Percentiles rank a stretch among this genome's conserved stretches.
These are phyloP conservation scores for Carnegiea gigantea DNA, from an alignment of 179 eudicot genomes.

Conservation along the genomic window DNA sequence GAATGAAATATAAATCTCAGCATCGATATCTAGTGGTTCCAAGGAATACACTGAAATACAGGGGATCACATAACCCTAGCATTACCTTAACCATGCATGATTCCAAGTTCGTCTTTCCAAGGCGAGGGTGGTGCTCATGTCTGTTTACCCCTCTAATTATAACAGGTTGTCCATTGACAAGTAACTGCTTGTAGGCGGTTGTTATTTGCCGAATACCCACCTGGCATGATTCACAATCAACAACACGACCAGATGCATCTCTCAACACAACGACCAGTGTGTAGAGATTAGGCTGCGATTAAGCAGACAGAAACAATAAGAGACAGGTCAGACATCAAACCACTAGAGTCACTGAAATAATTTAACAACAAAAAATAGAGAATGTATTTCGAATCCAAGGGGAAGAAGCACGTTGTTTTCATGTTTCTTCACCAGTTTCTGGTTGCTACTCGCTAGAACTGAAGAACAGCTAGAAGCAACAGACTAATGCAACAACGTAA, in stretches of 20 bases:
- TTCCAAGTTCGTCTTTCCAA: constrained; percentile 92
- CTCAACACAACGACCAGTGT: constrained; percentile 77
- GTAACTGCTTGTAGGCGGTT: constrained; percentile 82
- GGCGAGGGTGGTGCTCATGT: constrained; percentile 94
- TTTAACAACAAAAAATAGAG: background rate
- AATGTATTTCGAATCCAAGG: background rate
- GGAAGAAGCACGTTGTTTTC: background rate
- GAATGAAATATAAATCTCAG: constrained; percentile 5
- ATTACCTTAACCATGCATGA: constrained; percentile 93
- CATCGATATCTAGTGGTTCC: background rate
- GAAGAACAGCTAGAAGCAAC: background rate
- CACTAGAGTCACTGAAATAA: background rate
- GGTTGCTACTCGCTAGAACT: background rate
- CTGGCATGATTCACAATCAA: constrained; percentile 96
- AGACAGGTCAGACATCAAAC: constrained; percentile 4
- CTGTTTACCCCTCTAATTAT: constrained; percentile 90
- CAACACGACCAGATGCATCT: constrained; percentile 68
- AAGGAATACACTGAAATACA: constrained; percentile 3
- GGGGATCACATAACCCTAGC: background rate
- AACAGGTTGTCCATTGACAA: constrained; percentile 89
- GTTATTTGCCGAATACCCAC: constrained; percentile 82
- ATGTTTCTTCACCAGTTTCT: background rate
- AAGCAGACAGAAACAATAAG: constrained; percentile 13
- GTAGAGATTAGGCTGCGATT: constrained; percentile 83
- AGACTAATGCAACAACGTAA: no score